These are phyloP conservation scores for Pythium coloratum DNA, from an alignment of 352 stramenopile genomes.

Conservation along the genomic window DNA sequence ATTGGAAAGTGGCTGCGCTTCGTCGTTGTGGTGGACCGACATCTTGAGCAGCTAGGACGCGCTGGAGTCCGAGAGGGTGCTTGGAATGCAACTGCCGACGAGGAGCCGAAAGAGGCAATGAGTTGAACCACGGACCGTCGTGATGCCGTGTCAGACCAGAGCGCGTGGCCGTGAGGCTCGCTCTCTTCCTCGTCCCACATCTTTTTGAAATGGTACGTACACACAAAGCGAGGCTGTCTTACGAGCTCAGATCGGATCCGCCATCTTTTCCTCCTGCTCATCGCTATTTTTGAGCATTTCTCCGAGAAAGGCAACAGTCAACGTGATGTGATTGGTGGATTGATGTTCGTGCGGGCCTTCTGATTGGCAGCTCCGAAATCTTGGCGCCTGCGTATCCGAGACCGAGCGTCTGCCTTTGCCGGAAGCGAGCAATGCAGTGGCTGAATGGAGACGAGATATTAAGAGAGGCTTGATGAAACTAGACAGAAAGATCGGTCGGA, in stretches of 20 bases:
- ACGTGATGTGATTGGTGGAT: background rate
- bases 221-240: background rate
- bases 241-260: conserved; percentile 6
- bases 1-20: conserved; percentile 43
- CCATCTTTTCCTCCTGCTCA: background rate
- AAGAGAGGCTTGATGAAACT: background rate
- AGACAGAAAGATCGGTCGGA: background rate
- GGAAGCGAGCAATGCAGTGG: no score
- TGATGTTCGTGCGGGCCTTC: no score
- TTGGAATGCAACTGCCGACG: background rate
- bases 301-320: background rate
- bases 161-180: background rate
- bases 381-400: background rate
- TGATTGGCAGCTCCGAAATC: background rate
- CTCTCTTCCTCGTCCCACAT: conserved; percentile 1
- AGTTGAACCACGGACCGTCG: background rate
- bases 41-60: background rate
- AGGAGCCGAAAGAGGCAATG: conserved; percentile 19
- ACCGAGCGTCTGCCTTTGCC: no score
- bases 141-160: background rate
- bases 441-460: no score
- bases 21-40: conserved; percentile 35
- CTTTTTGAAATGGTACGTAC: background rate
- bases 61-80: background rate
- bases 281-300: background rate